A percentile compares a stretch with the other conserved stretches of the same genome.
Evolutionary conservation across 2,329 filamentous ascomycete species (phyloP).

Genomic region (Penicillium digitatum): DNA sequence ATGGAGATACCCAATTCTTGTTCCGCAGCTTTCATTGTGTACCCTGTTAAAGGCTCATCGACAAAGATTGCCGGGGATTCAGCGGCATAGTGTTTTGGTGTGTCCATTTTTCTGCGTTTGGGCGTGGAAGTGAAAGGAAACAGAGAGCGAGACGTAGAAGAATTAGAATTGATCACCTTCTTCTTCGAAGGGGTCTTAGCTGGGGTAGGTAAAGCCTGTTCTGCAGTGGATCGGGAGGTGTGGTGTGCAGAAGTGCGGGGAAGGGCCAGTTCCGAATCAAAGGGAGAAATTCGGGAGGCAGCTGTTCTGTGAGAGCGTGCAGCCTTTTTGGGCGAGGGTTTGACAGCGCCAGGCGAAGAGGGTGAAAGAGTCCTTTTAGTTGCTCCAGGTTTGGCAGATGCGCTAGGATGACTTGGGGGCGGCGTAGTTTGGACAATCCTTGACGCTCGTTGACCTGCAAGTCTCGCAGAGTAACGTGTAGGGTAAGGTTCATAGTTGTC

Average conservation of each 20-base stretch:
- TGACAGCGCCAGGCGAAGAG: background rate
- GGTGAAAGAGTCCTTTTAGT: conserved; percentile 16
- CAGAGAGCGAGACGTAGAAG: conserved; percentile 51
- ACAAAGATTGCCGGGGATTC: conserved; percentile 34
- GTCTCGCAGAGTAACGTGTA: conserved; percentile 40
- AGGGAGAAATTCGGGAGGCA: conserved; percentile 4
- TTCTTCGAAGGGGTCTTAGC: conserved; percentile 58
- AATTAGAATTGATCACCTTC: conserved; percentile 45
- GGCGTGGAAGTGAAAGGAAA: conserved; percentile 50
- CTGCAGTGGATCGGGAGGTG: conserved; percentile 16
- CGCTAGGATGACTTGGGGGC: conserved; percentile 28
- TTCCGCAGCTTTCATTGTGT: conserved; percentile 9
- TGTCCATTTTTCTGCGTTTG: conserved; percentile 48
- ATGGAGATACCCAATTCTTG: conserved; percentile 46
- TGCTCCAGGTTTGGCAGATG: conserved; percentile 15
- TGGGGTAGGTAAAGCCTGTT: conserved; percentile 57
- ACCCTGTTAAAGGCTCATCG: conserved; percentile 16
- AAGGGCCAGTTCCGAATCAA: conserved; percentile 17
- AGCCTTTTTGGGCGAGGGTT: conserved; percentile 28
- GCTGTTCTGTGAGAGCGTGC: background rate
- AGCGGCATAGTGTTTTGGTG: conserved; percentile 10
- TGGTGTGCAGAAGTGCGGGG: conserved; percentile 22
- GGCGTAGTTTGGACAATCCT: conserved; percentile 29
- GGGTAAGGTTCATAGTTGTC: conserved; percentile 41
- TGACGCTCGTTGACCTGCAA: conserved; percentile 35